A percentile compares a stretch with the other conserved stretches of the same genome.
These are phyloP conservation scores for Salix brachista DNA, from an alignment of 345 rosid genomes.

Conservation along the genomic window DNA sequence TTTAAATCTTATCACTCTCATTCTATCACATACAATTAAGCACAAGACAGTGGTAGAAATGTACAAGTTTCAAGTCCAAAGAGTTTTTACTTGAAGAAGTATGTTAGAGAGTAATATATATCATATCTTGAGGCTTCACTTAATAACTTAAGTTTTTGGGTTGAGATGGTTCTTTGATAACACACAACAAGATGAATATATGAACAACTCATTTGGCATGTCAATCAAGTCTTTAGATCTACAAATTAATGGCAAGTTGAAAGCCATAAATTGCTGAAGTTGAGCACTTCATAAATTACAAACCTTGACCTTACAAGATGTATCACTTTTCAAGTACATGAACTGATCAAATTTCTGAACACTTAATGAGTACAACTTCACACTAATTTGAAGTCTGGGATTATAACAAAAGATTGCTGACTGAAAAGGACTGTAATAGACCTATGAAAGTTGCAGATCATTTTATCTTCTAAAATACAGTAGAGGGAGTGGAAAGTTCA, in stretches of 20 bases:
- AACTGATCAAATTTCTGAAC: background rate
- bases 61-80: too few species aligned
- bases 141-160: too few species aligned
- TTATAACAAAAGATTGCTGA: background rate
- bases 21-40: too few species aligned
- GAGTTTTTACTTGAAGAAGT: too few species aligned
- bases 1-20: too few species aligned
- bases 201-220: background rate
- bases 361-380: background rate
- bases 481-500: background rate
- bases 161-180: background rate
- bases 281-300: background rate
- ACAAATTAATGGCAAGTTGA: background rate
- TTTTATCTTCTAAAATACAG: background rate
- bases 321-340: background rate
- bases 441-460: background rate
- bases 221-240: background rate
- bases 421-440: background rate
- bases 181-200: background rate
- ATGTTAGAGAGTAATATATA: too few species aligned
- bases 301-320: background rate
- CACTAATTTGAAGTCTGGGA: background rate
- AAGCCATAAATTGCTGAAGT: background rate
- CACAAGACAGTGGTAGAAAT: too few species aligned
- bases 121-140: too few species aligned